Evolutionary conservation across 306 rosid species (phyloP), one percentile per base, ranked within the genome.

Genomic region (Urtica urens): DNA sequence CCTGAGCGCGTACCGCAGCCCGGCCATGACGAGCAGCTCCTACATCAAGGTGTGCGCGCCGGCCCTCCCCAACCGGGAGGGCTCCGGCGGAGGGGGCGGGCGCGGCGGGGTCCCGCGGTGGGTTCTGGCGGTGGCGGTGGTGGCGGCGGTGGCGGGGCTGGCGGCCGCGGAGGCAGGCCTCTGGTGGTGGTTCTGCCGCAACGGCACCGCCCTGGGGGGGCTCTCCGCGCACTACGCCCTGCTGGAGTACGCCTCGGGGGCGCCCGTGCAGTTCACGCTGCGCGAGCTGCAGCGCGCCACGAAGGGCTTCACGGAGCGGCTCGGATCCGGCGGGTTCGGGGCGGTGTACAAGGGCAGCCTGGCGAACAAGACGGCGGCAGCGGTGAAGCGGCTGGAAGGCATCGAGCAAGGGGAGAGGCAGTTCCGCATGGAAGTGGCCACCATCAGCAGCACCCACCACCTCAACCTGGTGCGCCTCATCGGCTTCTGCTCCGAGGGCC

Each of bases 171-270:
- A 77, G 70, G 92, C 71, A 54, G 80, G 77, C 46, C 53, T 84
- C 26, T 84, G 97, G 95, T 62, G 71, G 55, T 84, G 84, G 74
- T 84, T 81, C 53, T 88, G 93, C 65, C 68, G 83, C 33, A 81
- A 77, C 40, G 62, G 52, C 23, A 23, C 59, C 1, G 67, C 59
- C 5, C 71, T 79, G 23, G 79, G 87, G 23, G 79, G 64, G 23
- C 64, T 79, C 62, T 78, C 97, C 1, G 67, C 82, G 40, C 81
- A 81, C 12, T 77, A 81, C 53, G 83, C 90, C n/a, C 93, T 90
- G 54, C 84, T 90, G 28, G 97, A 90, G 76, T 90, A 90, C 73
- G 97, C 97, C 35, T 90, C 97, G 6, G 86, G 97, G 14, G 97
- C 95, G 0, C 95, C 97, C 0, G 77, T 81, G 28, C 95, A 90